A percentile compares a stretch with the other conserved stretches of the same genome.
phyloP scores from a whole-genome alignment of 495 filamentous ascomycete genomes.

The Lentithecium fluviatile region DNA sequence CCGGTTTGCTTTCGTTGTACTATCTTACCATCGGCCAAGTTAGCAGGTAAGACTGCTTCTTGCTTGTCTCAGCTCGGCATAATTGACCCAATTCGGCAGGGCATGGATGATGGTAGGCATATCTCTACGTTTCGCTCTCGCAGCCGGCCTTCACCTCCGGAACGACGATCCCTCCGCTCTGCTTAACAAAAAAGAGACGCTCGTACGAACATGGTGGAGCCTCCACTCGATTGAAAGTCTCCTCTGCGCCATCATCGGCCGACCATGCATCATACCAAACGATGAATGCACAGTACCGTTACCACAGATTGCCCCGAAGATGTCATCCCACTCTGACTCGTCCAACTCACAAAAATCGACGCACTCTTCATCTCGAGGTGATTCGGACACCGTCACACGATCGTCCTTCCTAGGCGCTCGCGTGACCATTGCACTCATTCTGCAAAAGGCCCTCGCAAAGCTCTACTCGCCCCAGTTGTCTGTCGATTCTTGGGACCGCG shows the following conservation, averaged over 20 bases:
- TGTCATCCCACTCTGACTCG: too few species aligned
- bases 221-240: constrained; percentile 13
- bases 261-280: constrained; percentile 9
- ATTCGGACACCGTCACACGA: too few species aligned
- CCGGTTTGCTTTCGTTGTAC: constrained; percentile 15
- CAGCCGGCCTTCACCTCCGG: constrained; percentile 16
- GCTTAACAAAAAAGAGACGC: constrained; percentile 1
- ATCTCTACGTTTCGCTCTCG: constrained; percentile 13
- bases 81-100: background rate
- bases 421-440: background rate
- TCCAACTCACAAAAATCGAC: too few species aligned
- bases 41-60: constrained; percentile 7
- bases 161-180: constrained; percentile 6
- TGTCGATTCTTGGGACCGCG: background rate
- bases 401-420: constrained; percentile 1
- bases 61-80: background rate
- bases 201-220: constrained; percentile 8
- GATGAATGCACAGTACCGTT: constrained; percentile 13
- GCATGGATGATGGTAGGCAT: constrained; percentile 19
- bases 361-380: too few species aligned
- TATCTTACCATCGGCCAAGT: constrained; percentile 23
- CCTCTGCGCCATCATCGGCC: constrained; percentile 7
- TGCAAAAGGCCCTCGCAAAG: constrained; percentile 9
- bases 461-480: constrained; percentile 10
- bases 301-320: background rate